phyloP scores from a whole-genome alignment of 768 basidiomycete species.

The Termitomyces sp. region DNA sequence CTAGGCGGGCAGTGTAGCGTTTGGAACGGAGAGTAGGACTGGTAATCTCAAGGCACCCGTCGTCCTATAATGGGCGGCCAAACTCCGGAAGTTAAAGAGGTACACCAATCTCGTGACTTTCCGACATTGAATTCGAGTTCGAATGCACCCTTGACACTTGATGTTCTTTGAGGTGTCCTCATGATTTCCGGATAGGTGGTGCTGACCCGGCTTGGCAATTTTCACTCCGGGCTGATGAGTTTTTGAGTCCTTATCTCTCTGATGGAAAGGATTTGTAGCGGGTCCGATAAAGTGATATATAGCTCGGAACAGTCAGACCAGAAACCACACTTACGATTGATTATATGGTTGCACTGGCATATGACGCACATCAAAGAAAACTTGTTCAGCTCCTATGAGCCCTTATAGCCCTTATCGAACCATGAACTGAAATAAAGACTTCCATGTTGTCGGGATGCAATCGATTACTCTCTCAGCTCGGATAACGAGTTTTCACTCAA shows the following conservation, averaged over 20 bases:
- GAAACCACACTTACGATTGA: not conserved
- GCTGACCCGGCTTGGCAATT: not conserved
- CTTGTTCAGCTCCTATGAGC: not conserved
- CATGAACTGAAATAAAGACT: not conserved
- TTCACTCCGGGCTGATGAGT: not conserved
- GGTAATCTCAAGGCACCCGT: too few species aligned
- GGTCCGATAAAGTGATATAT: not conserved
- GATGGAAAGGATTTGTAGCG: not conserved
- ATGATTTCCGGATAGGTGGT: not conserved
- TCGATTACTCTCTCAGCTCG: not conserved
- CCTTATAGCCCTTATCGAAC: not conserved
- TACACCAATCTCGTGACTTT: too few species aligned
- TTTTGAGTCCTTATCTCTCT: too few species aligned
- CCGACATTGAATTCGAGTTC: too few species aligned
- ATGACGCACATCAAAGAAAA: not conserved
- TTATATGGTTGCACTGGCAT: not conserved
- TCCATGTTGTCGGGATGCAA: not conserved
- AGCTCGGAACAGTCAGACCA: not conserved
- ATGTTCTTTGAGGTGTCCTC: not conserved
- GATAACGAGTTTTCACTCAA: not conserved
- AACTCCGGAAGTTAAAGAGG: too few species aligned
- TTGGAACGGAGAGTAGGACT: too few species aligned
- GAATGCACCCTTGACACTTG: too few species aligned
- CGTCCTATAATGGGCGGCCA: too few species aligned
- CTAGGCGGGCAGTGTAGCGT: too few species aligned